phyloP scores from a whole-genome alignment of 1,284 basidiomycete genomes.

The Cystobasidium slooffiae region DNA sequence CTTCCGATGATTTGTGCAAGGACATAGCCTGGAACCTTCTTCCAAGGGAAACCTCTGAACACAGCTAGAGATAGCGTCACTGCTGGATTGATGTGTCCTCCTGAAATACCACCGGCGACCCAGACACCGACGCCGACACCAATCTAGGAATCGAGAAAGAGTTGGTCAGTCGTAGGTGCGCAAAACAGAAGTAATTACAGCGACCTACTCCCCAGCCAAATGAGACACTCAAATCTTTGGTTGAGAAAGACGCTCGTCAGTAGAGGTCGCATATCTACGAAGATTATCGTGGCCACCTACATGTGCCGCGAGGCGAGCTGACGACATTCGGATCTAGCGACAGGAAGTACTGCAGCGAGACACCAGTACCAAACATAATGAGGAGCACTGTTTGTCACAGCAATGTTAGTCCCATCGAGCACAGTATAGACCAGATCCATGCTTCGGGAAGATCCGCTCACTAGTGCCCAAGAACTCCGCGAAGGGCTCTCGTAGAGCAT shows the following conservation, averaged over 20 bases:
- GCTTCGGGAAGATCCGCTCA: not conserved
- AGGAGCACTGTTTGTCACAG: slow-evolving; percentile 34
- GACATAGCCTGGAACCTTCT: slow-evolving; percentile 53
- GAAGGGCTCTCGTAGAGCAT: slow-evolving; percentile 42
- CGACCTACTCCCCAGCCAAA: slow-evolving; percentile 37
- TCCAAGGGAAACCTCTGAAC: slow-evolving; percentile 54
- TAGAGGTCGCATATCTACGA: too few species aligned
- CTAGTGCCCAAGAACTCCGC: slow-evolving; percentile 44
- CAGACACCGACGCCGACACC: slow-evolving; percentile 42
- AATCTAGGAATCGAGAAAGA: not conserved
- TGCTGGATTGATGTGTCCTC: slow-evolving; percentile 45
- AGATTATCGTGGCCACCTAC: too few species aligned
- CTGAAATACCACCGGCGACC: slow-evolving; percentile 46
- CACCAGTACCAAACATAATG: slow-evolving; percentile 43
- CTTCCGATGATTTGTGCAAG: slow-evolving; percentile 47
- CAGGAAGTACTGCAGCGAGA: slow-evolving; percentile 38
- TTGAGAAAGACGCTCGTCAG: too few species aligned
- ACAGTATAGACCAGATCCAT: not conserved
- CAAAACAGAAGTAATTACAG: not conserved
- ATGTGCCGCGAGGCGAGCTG: slow-evolving; percentile 25
- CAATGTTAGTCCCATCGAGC: not conserved
- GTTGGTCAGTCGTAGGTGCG: not conserved
- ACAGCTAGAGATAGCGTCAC: slow-evolving; percentile 46
- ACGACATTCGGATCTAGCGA: slow-evolving; percentile 37
- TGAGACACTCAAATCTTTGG: too few species aligned